Base-by-base conservation (phyloP, 331 rosid species). In the Stylosanthes scabra region DNA sequence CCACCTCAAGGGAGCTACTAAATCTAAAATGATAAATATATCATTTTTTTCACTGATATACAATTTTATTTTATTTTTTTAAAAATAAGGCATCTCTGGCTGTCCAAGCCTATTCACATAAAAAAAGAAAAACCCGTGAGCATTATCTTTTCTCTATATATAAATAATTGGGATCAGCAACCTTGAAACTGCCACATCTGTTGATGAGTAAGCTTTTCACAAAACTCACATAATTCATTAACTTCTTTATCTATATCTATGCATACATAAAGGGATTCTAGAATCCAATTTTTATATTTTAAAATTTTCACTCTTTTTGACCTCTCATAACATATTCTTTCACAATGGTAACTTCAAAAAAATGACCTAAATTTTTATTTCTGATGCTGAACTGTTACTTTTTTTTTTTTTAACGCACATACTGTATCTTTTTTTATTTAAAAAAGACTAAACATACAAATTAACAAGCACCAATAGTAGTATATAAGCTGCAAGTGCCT, bases 101-200 rank as follows among this genome's bases (percentile, higher is more conserved):
- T 84, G 59, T 74, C 80, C 47, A 28, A 29, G 66, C 83, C 70
- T 16, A 49, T 80, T 79, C 85, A 77, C 84, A 72, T 67, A 52
- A 41, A 20, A 20, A 52, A 41, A n/a, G n/a, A n/a, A 8, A 62
- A 45, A 31, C 81, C 86, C 78, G 81, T 86, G 87, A 76, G 44
- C 74, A 68, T 55, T 34, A n/a, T n/a, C n/a, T n/a, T n/a, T n/a
- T n/a, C n/a, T n/a, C n/a, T n/a, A n/a, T n/a, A n/a, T n/a, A n/a
- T n/a, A n/a, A n/a, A n/a, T n/a, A n/a, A n/a, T n/a, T n/a, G 64
- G 51, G 45, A 9, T 47, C 42, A 66, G 20, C 57, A 63, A 54
- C 55, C 62, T 52, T 50, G 52, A 40, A 63, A 64, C 59, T 34
- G 70, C 60, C 29, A 63, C 67, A 78, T 65, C 39, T 75, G 10